These are phyloP conservation scores for Lactifluus echinatus DNA, from an alignment of 768 basidiomycete genomes.

Conservation along the genomic window DNA sequence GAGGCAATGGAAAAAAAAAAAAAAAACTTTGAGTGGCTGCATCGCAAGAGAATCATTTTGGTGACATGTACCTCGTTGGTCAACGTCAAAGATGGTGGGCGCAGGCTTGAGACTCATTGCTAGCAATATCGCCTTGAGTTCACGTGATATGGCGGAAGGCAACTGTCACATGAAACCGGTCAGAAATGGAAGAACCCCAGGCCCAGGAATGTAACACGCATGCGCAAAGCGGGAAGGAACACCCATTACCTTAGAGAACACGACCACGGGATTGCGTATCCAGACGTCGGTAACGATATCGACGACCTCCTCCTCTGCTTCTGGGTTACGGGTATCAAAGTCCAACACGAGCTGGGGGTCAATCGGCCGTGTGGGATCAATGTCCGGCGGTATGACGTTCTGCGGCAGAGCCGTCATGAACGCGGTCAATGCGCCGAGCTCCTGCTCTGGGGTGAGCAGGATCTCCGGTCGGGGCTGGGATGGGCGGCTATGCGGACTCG, in stretches of 20 bases:
- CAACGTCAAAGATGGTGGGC: slow-evolving; percentile 63
- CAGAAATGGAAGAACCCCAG: not conserved
- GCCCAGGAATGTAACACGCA: not conserved
- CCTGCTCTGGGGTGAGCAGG: slow-evolving; percentile 43
- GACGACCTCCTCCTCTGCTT: slow-evolving; percentile 51
- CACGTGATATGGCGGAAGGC: slow-evolving; percentile 57
- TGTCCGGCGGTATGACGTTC: slow-evolving; percentile 59
- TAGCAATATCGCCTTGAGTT: slow-evolving; percentile 51
- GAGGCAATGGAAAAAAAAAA: not conserved
- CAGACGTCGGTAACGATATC: slow-evolving; percentile 59
- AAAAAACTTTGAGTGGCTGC: not conserved
- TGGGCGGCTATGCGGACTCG: slow-evolving; percentile 11
- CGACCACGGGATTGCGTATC: slow-evolving; percentile 62
- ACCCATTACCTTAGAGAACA: slow-evolving; percentile 63
- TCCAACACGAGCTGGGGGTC: slow-evolving; percentile 78
- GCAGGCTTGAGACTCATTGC: slow-evolving; percentile 50
- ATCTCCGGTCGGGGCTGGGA: slow-evolving; percentile 32
- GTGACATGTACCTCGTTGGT: slow-evolving; percentile 40
- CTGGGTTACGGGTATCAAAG: slow-evolving; percentile 64
- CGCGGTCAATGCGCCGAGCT: slow-evolving; percentile 65
- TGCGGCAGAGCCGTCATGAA: slow-evolving; percentile 68
- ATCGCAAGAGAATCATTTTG: not conserved
- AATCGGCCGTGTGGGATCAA: slow-evolving; percentile 56
- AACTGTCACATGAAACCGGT: slow-evolving; percentile 37
- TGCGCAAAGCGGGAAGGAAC: not conserved